Base-by-base conservation (phyloP, 768 basidiomycete species). In the Boletus sp. region DNA sequence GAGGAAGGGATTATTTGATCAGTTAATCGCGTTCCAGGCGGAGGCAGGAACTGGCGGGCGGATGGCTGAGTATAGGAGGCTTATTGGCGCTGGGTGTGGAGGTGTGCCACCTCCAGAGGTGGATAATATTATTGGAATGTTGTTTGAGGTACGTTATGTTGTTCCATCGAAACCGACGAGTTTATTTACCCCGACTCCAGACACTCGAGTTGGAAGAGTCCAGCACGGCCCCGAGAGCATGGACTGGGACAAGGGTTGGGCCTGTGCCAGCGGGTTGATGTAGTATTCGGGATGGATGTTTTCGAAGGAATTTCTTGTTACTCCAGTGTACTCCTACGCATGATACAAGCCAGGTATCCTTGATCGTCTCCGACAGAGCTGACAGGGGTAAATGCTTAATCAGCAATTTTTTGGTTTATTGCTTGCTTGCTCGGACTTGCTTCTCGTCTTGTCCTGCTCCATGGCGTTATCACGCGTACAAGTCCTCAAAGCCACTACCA, bases 31-130 rank as follows among this genome's bases (percentile, higher is more conserved):
- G 30, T 87, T 90, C 71, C 90, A 94, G 68, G 88, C 91, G 19
- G 92, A 95, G 71, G 86, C 90, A 1, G 95, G 95, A 5, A 97
- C 94, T 1, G 85, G 88, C 30, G 91, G 90, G 38, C 79, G 86
- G 57, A 95, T 98, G 85, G 78, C 81, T 5, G 89, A 95, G 60
- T 99, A 98, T 69, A 77, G 94, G 61, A 78, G 87, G 57, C 71
- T 99, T 48, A 94, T 99, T 63, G 87, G 88, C 32, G 86, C 92
- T 15, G 94, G 92, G 0, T 96, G 92, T 73, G 93, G 93, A 23
- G 89, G 91, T 0, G 81, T 94, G 30, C 82, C 87, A 3, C 83
- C 88, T 2, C 77, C 83, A n/a, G 94, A 98, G 57, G 89, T 98
- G 35, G 95, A 98, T 64, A 82, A 83, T 55, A 86, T 94, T 5